These are phyloP conservation scores for Phenoliferia sp. DNA, from an alignment of 1,284 basidiomycete species.

Conservation along the genomic window DNA sequence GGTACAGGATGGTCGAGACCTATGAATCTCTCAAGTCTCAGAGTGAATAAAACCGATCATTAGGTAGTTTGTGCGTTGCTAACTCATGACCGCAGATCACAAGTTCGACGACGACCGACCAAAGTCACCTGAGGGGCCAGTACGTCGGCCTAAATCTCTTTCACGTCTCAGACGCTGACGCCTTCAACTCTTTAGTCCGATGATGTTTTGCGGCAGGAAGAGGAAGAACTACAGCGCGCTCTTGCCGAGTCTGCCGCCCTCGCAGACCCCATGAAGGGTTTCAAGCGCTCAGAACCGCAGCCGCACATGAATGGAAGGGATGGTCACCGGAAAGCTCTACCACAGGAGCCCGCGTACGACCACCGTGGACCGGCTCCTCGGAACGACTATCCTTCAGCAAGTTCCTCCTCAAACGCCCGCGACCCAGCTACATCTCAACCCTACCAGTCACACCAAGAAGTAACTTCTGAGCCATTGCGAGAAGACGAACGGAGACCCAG, in stretches of 20 bases:
- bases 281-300: conserved; percentile 3
- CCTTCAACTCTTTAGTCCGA: conserved; percentile 51
- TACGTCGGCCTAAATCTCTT: background rate
- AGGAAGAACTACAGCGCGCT: conserved; percentile 85
- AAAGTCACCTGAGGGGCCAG: conserved; percentile 3
- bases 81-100: conserved; percentile 6
- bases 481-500: background rate
- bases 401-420: background rate
- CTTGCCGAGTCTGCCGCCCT: conserved; percentile 57
- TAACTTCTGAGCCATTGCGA: background rate
- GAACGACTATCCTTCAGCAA: no score
- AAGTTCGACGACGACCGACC: conserved; percentile 11
- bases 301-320: background rate
- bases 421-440: background rate
- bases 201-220: conserved; percentile 73
- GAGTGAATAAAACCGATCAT: no score
- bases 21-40: conserved; percentile 72
- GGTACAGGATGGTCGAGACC: conserved; percentile 71
- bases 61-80: no score
- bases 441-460: background rate
- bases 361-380: background rate
- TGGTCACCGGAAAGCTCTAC: conserved; percentile 1
- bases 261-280: conserved; percentile 23
- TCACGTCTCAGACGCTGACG: background rate
- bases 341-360: background rate